These are phyloP conservation scores for Arthroderma sp. DNA, from an alignment of 2,329 filamentous ascomycete genomes.

Conservation along the genomic window DNA sequence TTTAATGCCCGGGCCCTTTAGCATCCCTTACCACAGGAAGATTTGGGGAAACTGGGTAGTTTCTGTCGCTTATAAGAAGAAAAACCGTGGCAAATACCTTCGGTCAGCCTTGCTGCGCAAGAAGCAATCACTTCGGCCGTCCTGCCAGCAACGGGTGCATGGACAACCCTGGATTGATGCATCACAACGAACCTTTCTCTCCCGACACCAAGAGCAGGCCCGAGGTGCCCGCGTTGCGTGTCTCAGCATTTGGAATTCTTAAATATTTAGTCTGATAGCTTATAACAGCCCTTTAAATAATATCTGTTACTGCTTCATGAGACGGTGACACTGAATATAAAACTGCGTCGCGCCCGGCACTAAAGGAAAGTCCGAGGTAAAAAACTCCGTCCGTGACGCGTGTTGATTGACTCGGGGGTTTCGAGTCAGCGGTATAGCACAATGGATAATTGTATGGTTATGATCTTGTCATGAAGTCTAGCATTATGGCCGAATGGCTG, in stretches of 20 bases:
- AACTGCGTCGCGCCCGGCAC: too few species aligned
- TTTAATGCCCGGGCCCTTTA: neutral
- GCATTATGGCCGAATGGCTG: too few species aligned
- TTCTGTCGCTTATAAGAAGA: neutral
- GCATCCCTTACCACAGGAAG: constrained; percentile 16
- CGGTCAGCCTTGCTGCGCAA: constrained; percentile 21
- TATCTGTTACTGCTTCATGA: too few species aligned
- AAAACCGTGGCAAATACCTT: constrained; percentile 10
- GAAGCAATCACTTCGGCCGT: constrained; percentile 13
- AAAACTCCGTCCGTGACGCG: too few species aligned
- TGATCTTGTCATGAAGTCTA: too few species aligned
- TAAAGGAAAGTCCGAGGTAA: too few species aligned
- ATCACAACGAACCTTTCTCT: constrained; percentile 38
- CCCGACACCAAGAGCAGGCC: constrained; percentile 23
- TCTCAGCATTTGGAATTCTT: neutral
- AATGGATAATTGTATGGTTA: too few species aligned
- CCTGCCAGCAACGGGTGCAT: constrained; percentile 15
- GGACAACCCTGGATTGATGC: constrained; percentile 34
- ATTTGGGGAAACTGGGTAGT: constrained; percentile 24
- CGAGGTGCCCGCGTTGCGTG: constrained; percentile 18
- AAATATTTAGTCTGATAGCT: too few species aligned
- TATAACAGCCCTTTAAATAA: too few species aligned
- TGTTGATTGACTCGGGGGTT: too few species aligned
- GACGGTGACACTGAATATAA: too few species aligned
- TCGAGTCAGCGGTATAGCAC: too few species aligned